Percentiles rank a stretch among this genome's conserved stretches.
Evolutionary conservation across 345 rosid species (phyloP).

Genomic region (Syzygium oleosum): DNA sequence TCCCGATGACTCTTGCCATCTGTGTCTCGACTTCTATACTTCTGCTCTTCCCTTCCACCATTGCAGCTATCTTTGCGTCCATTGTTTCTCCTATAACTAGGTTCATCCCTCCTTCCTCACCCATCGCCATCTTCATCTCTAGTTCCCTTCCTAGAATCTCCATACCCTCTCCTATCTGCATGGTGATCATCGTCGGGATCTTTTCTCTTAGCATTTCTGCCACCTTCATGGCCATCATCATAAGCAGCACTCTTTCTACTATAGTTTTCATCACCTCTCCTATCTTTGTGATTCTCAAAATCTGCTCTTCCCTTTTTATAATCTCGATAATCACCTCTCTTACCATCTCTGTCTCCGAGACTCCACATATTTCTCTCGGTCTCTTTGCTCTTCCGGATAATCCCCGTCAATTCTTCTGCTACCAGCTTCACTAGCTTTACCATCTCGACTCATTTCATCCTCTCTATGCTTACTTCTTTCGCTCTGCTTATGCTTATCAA

Average conservation of each 20-base stretch:
- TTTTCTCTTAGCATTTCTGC: constrained; percentile 3
- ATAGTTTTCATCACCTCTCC: constrained; percentile 12
- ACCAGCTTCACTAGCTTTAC: background rate
- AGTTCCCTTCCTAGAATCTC: constrained; percentile 12
- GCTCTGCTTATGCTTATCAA: constrained; percentile 15
- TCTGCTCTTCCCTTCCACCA: constrained; percentile 14
- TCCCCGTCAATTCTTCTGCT: constrained; percentile 2
- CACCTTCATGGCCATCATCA: background rate
- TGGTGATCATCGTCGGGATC: background rate
- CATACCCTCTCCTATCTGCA: background rate
- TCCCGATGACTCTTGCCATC: background rate
- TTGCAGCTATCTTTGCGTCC: background rate
- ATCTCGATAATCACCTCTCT: background rate
- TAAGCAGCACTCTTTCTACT: background rate
- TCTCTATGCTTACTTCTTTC: constrained; percentile 25
- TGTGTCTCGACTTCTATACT: background rate
- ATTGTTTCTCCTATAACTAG: constrained; percentile 6
- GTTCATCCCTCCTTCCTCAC: constrained; percentile 10
- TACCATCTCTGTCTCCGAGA: constrained; percentile 9
- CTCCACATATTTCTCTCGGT: constrained; percentile 14
- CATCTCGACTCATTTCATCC: background rate
- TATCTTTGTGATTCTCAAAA: constrained; percentile 1
- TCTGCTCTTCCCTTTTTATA: constrained; percentile 17
- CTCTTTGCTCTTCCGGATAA: constrained; percentile 11
- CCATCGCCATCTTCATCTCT: background rate